Evolutionary conservation across 2,329 filamentous ascomycete genomes (phyloP).

Genomic region (Penicillium oxalicum): DNA sequence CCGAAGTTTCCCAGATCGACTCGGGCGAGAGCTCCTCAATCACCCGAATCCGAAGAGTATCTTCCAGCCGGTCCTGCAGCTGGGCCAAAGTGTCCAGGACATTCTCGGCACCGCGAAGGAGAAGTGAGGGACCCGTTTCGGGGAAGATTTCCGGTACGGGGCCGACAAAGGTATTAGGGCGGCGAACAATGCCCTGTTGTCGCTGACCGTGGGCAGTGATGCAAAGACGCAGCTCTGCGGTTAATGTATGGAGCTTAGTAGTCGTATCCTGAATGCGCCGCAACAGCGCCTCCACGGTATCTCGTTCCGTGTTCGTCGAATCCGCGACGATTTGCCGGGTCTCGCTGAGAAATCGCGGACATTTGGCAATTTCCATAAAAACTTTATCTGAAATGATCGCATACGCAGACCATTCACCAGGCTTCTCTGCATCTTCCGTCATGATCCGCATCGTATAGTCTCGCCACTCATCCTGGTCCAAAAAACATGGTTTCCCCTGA

Average conservation of each 20-base stretch:
- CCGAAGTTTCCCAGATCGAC: constrained; percentile 4
- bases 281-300: constrained; percentile 4
- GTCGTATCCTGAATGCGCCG: constrained; percentile 16
- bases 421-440: constrained; percentile 20
- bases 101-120: constrained; percentile 23
- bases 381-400: constrained; percentile 19
- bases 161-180: constrained; percentile 20
- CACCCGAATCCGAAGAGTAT: constrained; percentile 2
- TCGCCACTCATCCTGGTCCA: constrained; percentile 31
- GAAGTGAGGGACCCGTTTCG: constrained; percentile 20
- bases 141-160: constrained; percentile 21
- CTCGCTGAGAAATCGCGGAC: constrained; percentile 25
- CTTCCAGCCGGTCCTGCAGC: constrained; percentile 16
- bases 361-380: constrained; percentile 26
- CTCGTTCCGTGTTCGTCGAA: not conserved
- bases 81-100: constrained; percentile 16
- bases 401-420: constrained; percentile 22
- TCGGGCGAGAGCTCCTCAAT: constrained; percentile 15
- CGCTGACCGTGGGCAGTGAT: constrained; percentile 20
- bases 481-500: constrained; percentile 31
- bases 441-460: constrained; percentile 20
- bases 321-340: constrained; percentile 12
- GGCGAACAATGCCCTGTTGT: constrained; percentile 19
- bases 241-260: constrained; percentile 6
- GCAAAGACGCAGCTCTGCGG: constrained; percentile 12